Conservation (phyloP, 139 green algal species). For the Haematococcus sp. region DNA sequence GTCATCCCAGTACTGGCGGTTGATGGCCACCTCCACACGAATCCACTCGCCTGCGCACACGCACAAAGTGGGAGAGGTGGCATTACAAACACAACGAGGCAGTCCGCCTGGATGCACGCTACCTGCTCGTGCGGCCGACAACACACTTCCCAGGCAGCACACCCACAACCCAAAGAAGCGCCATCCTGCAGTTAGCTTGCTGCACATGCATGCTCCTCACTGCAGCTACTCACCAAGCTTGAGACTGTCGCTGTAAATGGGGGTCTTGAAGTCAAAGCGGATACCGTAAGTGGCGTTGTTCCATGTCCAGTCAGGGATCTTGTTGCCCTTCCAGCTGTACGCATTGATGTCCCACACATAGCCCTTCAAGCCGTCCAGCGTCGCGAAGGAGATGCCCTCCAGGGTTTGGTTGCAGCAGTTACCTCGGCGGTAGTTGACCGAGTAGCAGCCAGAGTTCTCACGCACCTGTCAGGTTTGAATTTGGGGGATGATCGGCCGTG, state of each 20-base stretch:
- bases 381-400: conserved; percentile 18
- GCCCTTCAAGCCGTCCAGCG: not conserved
- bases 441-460: conserved; percentile 3
- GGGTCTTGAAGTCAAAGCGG: conserved; percentile 13
- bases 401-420: conserved; percentile 42
- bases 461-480: too few species aligned
- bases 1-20: conserved; percentile 2
- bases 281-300: conserved; percentile 14
- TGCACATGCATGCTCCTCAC: not conserved
- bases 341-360: not conserved
- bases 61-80: too few species aligned
- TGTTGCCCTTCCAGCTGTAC: not conserved
- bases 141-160: not conserved
- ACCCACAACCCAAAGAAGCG: not conserved
- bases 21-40: not conserved
- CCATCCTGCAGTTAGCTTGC: not conserved
- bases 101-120: too few species aligned
- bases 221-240: not conserved
- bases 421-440: conserved; percentile 31
- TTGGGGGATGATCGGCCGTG: too few species aligned
- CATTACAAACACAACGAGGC: too few species aligned
- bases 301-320: not conserved
- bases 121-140: too few species aligned
- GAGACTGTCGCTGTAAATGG: conserved; percentile 7
- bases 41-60: not conserved